These are phyloP conservation scores for Aspergillus sclerotioniger DNA, from an alignment of 495 filamentous ascomycete genomes.

Conservation along the genomic window DNA sequence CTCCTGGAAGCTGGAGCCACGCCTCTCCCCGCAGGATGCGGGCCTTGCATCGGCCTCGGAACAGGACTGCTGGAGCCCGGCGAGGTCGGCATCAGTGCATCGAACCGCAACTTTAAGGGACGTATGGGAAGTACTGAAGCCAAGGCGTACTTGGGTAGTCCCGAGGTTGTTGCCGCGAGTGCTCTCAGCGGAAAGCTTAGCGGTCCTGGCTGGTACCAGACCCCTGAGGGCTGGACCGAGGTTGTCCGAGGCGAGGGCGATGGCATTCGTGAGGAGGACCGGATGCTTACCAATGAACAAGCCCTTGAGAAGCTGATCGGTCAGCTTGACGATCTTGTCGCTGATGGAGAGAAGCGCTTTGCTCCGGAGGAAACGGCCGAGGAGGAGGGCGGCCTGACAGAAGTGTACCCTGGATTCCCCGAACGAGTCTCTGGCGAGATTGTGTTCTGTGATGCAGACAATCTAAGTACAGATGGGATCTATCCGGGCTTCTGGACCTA, in stretches of 20 bases:
- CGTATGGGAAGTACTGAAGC: slow-evolving; percentile 83
- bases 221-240: slow-evolving; percentile 61
- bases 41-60: slow-evolving; percentile 85
- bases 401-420: slow-evolving; percentile 52
- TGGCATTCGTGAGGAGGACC: slow-evolving; percentile 59
- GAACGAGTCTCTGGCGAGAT: slow-evolving; percentile 52
- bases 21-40: slow-evolving; percentile 75
- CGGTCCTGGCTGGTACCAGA: slow-evolving; percentile 78
- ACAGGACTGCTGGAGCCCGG: slow-evolving; percentile 79
- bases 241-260: slow-evolving; percentile 65
- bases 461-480: slow-evolving; percentile 61
- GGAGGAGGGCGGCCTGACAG: slow-evolving; percentile 33
- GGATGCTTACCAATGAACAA: slow-evolving; percentile 61
- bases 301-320: slow-evolving; percentile 45
- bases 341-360: slow-evolving; percentile 44
- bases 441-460: slow-evolving; percentile 56
- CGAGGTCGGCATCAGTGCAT: slow-evolving; percentile 85
- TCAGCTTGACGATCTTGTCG: slow-evolving; percentile 63
- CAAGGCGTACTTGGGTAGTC: slow-evolving; percentile 84
- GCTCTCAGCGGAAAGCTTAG: slow-evolving; percentile 74
- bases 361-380: slow-evolving; percentile 23
- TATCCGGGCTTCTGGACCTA: slow-evolving; percentile 92
- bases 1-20: slow-evolving; percentile 78
- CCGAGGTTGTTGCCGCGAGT: slow-evolving; percentile 89
- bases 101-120: slow-evolving; percentile 92